phyloP scores from a whole-genome alignment of 2,329 filamentous ascomycete species.

The Exophiala sp. region DNA sequence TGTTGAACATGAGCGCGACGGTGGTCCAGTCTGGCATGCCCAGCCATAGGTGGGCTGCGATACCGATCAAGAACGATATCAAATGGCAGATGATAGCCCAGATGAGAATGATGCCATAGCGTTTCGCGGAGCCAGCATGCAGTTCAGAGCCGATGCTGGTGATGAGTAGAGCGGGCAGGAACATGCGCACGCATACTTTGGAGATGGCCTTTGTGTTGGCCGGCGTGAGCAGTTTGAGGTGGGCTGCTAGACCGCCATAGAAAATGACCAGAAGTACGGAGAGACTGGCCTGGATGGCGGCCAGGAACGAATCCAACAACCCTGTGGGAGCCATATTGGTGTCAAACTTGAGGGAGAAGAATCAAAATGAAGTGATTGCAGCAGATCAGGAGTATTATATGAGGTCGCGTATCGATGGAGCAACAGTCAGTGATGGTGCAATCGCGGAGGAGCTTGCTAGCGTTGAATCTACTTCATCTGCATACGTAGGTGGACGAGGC shows the following conservation, averaged over 20 bases:
- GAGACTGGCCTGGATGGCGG: constrained; percentile 54
- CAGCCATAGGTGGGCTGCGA: constrained; percentile 43
- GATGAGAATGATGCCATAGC: constrained; percentile 50
- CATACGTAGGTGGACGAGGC: too few relatives aligned
- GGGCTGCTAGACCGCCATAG: constrained; percentile 51
- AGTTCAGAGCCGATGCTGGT: constrained; percentile 53
- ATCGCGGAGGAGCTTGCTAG: too few relatives aligned
- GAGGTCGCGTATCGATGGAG: neutral
- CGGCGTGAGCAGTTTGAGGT: constrained; percentile 48
- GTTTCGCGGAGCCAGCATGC: constrained; percentile 43
- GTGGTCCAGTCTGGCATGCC: constrained; percentile 53
- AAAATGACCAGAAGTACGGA: constrained; percentile 54
- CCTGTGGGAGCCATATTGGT: constrained; percentile 20
- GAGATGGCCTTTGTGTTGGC: constrained; percentile 52
- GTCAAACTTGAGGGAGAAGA: neutral
- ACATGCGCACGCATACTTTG: constrained; percentile 51
- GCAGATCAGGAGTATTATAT: neutral
- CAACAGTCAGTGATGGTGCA: neutral
- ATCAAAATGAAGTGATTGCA: too few relatives aligned
- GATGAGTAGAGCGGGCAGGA: constrained; percentile 53
- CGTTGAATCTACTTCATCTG: too few relatives aligned
- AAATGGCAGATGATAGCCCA: constrained; percentile 52
- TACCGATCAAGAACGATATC: constrained; percentile 48
- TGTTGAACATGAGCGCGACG: constrained; percentile 56
- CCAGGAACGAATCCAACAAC: constrained; percentile 42